Percentiles rank a stretch among this genome's conserved stretches.
These are phyloP conservation scores for Penicillium paneum DNA, from an alignment of 2,329 filamentous ascomycete genomes.

Conservation along the genomic window DNA sequence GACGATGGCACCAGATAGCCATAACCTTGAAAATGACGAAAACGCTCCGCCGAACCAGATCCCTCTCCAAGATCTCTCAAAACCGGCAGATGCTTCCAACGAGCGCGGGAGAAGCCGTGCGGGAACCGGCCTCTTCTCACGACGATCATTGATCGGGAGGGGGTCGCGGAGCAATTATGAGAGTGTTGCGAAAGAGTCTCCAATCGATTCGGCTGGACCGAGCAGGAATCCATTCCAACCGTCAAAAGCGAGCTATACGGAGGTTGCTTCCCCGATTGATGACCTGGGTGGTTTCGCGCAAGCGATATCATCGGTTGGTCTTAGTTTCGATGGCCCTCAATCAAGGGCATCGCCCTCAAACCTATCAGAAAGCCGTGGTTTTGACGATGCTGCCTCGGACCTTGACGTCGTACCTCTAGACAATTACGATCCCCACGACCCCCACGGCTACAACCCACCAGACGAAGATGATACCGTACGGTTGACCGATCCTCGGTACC, in stretches of 20 bases:
- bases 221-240: conserved; percentile 22
- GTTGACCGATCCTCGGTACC: conserved; percentile 54
- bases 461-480: conserved; percentile 57
- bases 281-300: conserved; percentile 42
- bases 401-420: conserved; percentile 31
- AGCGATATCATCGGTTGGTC: conserved; percentile 43
- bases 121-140: conserved; percentile 46
- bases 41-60: conserved; percentile 49
- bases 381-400: conserved; percentile 29
- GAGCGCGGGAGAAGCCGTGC: conserved; percentile 30
- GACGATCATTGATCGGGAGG: conserved; percentile 40
- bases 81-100: conserved; percentile 33
- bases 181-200: conserved; percentile 53
- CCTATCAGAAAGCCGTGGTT: conserved; percentile 20
- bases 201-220: conserved; percentile 30
- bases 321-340: conserved; percentile 37
- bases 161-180: conserved; percentile 49
- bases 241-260: conserved; percentile 19
- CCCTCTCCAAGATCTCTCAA: conserved; percentile 64
- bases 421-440: conserved; percentile 39
- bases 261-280: conserved; percentile 34
- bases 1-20: conserved; percentile 42
- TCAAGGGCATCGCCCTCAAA: conserved; percentile 7
- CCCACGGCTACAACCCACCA: conserved; percentile 55
- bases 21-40: conserved; percentile 30